Evolutionary conservation across 164 flowering plant species (phyloP).

Genomic region (grape (Vitis vinifera)): DNA sequence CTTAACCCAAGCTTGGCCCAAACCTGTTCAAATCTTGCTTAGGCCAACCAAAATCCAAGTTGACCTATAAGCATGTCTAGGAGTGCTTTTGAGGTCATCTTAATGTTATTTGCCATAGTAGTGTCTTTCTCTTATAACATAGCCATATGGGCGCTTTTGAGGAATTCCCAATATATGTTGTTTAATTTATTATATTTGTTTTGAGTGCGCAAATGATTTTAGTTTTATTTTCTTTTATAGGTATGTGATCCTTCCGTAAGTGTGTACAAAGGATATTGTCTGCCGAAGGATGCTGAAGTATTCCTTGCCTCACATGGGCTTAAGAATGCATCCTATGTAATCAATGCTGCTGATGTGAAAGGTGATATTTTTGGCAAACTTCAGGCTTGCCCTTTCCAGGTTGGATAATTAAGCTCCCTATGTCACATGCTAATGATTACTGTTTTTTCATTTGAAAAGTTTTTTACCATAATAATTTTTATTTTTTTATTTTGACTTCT

Average conservation of each 20-base stretch:
- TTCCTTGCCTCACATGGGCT: slow-evolving; percentile 58
- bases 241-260: slow-evolving; percentile 38
- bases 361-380: slow-evolving; percentile 56
- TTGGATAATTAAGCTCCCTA: slow-evolving; percentile 14
- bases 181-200: neutral
- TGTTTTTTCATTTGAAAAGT: too few species aligned
- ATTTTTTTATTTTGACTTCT: neutral
- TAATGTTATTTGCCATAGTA: too few species aligned
- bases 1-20: too few species aligned
- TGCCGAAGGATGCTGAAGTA: slow-evolving; percentile 49
- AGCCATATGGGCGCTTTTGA: too few species aligned
- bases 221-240: slow-evolving; percentile 22
- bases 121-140: too few species aligned
- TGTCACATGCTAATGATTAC: neutral
- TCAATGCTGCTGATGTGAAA: slow-evolving; percentile 39
- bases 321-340: slow-evolving; percentile 42
- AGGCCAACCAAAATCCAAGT: too few species aligned
- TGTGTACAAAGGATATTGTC: slow-evolving; percentile 55
- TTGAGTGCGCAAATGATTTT: neutral
- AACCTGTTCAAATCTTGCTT: too few species aligned
- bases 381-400: slow-evolving; percentile 54
- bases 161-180: too few species aligned
- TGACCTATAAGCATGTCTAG: too few species aligned
- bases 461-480: neutral
- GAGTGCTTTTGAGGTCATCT: too few species aligned